Conservation (phyloP, 2,329 filamentous ascomycete species). For the Trichoderma afroharzianum region DNA sequence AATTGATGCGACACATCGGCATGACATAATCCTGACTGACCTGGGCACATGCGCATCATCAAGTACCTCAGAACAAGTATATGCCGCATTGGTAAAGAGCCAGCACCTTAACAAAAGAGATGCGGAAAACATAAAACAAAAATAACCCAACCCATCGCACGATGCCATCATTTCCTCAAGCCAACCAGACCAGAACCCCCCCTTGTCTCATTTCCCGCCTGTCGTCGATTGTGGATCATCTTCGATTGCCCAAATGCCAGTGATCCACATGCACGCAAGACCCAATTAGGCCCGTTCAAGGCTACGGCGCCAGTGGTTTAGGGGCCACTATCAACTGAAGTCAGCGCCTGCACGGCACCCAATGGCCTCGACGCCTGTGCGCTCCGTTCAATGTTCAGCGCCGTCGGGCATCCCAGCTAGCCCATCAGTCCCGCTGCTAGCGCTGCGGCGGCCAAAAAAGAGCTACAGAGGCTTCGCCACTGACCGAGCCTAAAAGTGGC, state of each 20-base stretch:
- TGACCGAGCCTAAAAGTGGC: constrained; percentile 9
- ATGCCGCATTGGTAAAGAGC: neutral
- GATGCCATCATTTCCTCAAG: neutral
- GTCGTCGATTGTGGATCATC: constrained; percentile 10
- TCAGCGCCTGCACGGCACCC: constrained; percentile 15
- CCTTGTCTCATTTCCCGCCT: constrained; percentile 15
- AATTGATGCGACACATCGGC: neutral
- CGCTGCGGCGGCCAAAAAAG: neutral
- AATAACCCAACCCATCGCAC: neutral
- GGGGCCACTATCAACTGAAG: constrained; percentile 11
- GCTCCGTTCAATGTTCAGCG: neutral
- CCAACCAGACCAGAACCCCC: neutral
- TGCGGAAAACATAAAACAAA: neutral
- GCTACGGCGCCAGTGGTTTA: neutral
- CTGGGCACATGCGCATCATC: neutral
- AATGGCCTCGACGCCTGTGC: constrained; percentile 1
- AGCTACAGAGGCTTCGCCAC: constrained; percentile 6
- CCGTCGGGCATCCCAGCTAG: neutral
- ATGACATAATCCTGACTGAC: neutral
- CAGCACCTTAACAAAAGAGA: neutral
- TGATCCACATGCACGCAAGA: constrained; percentile 12
- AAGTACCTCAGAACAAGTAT: neutral
- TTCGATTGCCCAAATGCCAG: constrained; percentile 13
- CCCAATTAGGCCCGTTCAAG: constrained; percentile 11
- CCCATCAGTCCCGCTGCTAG: neutral